These are phyloP conservation scores for Zopfochytrium polystomum DNA, from an alignment of 371 early-diverging fungal genomes.

Conservation along the genomic window DNA sequence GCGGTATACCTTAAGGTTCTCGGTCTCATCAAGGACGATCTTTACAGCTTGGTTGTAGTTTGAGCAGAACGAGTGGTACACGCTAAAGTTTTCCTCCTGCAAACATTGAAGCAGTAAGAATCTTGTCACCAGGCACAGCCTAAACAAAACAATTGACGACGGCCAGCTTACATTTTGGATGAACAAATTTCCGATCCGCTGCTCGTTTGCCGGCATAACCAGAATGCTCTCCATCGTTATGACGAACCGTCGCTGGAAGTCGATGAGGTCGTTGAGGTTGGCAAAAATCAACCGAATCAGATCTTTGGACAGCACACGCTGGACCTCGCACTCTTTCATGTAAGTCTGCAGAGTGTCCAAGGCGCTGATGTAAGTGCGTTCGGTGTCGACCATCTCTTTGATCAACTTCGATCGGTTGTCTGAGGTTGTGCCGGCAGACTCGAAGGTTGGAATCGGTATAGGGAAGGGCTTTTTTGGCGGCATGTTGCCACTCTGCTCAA, in stretches of 20 bases:
- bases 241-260: constrained; percentile 93
- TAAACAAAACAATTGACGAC: not conserved
- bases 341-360: constrained; percentile 70
- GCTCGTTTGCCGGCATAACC: constrained; percentile 68
- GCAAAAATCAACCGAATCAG: constrained; percentile 62
- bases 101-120: not conserved
- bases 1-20: constrained; percentile 44
- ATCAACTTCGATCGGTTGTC: constrained; percentile 80
- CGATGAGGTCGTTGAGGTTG: constrained; percentile 86
- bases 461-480: constrained; percentile 40
- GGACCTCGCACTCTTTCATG: constrained; percentile 27
- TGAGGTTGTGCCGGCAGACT: constrained; percentile 23
- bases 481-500: constrained; percentile 26
- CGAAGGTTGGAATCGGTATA: constrained; percentile 25
- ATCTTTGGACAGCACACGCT: constrained; percentile 36
- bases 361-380: constrained; percentile 89
- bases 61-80: constrained; percentile 92
- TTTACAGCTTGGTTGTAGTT: constrained; percentile 82
- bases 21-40: constrained; percentile 53
- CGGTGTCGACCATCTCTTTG: constrained; percentile 87
- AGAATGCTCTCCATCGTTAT: constrained; percentile 81
- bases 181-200: constrained; percentile 82
- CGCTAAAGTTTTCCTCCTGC: constrained; percentile 82
- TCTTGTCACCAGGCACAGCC: not conserved
- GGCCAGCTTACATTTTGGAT: constrained; percentile 50